These are phyloP conservation scores for Flaveria bidentis DNA, from an alignment of 129 eudicot genomes.

Conservation along the genomic window DNA sequence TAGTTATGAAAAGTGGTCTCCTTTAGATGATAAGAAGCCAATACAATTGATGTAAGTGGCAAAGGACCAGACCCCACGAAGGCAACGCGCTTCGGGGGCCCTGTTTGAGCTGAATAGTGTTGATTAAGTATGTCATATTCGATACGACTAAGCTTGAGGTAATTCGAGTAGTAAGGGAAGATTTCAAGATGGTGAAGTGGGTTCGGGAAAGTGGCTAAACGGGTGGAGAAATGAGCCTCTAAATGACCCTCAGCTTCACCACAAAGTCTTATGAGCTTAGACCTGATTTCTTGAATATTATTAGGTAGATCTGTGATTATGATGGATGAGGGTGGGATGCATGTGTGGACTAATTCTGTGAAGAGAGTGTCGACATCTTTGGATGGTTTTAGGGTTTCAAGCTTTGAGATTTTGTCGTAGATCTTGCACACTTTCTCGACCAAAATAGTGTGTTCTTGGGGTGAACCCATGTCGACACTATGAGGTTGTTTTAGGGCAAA, in stretches of 20 bases:
- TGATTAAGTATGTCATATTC: slow-evolving; percentile 61
- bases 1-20: slow-evolving; percentile 66
- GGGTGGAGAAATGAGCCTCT: slow-evolving; percentile 70
- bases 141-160: slow-evolving; percentile 65
- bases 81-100: slow-evolving; percentile 49
- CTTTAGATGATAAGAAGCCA: slow-evolving; percentile 63
- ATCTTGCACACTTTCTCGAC: slow-evolving; percentile 57
- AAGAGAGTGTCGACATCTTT: slow-evolving; percentile 76
- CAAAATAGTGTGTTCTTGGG: slow-evolving; percentile 52
- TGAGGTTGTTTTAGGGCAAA: slow-evolving; percentile 31
- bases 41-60: slow-evolving; percentile 79
- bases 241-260: slow-evolving; percentile 76
- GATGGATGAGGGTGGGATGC: slow-evolving; percentile 70
- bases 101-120: slow-evolving; percentile 25
- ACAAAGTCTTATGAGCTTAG: slow-evolving; percentile 66
- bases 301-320: slow-evolving; percentile 55
- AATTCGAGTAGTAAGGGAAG: slow-evolving; percentile 77
- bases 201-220: slow-evolving; percentile 46
- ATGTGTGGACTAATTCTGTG: slow-evolving; percentile 66
- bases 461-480: slow-evolving; percentile 79
- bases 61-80: slow-evolving; percentile 94
- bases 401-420: slow-evolving; percentile 67
- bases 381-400: slow-evolving; percentile 81
- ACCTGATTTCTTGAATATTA: slow-evolving; percentile 59
- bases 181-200: slow-evolving; percentile 66